These are phyloP conservation scores for Pythium monospermum DNA, from an alignment of 352 stramenopile genomes.

Conservation along the genomic window DNA sequence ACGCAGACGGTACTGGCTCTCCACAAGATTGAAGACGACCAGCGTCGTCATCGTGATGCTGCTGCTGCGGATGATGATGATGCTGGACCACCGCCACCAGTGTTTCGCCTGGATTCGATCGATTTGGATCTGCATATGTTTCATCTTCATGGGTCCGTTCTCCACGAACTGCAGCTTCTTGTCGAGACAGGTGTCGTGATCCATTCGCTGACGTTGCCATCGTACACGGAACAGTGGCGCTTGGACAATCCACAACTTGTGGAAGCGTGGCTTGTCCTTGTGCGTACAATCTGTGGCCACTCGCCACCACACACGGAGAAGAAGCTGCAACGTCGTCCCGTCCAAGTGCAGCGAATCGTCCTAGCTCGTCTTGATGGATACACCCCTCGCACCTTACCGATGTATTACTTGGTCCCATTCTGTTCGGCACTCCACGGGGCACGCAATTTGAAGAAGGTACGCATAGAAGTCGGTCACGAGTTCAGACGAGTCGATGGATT, in stretches of 20 bases:
- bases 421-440: not conserved
- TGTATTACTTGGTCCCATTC: conserved; percentile 1
- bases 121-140: not conserved
- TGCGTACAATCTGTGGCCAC: not conserved
- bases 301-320: too few species aligned
- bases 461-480: not conserved
- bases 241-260: too few species aligned
- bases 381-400: too few species aligned
- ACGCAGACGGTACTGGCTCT: too few species aligned
- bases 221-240: conserved; percentile 1
- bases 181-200: not conserved
- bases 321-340: too few species aligned
- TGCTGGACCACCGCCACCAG: not conserved
- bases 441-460: not conserved
- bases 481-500: not conserved
- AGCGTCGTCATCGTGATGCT: too few species aligned
- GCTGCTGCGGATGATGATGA: too few species aligned
- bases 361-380: too few species aligned
- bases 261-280: not conserved
- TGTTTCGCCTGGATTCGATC: conserved; percentile 5
- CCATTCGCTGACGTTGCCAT: not conserved
- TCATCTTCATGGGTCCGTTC: not conserved
- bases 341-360: too few species aligned
- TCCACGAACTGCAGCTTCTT: conserved; percentile 3
- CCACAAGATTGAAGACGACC: too few species aligned